Conservation (phyloP, 2,329 filamentous ascomycete species). For the Fusarium annulatum region DNA sequence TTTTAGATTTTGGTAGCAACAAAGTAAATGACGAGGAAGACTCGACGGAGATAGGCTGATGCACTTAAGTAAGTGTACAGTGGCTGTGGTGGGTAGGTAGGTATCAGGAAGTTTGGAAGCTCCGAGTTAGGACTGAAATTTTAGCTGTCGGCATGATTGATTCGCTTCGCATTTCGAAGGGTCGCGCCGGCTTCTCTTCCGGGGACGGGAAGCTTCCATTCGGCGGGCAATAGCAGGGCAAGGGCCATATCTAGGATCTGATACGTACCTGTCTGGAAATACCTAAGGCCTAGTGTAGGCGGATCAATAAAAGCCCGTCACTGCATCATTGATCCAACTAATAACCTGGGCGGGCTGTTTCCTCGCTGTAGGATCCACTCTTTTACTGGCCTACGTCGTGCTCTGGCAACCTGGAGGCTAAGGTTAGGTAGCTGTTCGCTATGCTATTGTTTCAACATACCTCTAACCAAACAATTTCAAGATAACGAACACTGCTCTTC, state of each 20-base stretch:
- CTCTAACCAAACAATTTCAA: conserved; percentile 33
- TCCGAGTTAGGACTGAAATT: conserved; percentile 46
- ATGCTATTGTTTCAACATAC: conserved; percentile 30
- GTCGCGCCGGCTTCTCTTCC: conserved; percentile 40
- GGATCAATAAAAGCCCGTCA: conserved; percentile 48
- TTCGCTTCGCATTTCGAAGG: conserved; percentile 27
- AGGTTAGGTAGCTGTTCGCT: conserved; percentile 33
- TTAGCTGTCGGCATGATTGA: conserved; percentile 45
- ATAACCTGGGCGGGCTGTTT: neutral
- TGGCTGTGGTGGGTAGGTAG: conserved; percentile 28
- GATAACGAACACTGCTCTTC: conserved; percentile 26
- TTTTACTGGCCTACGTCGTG: conserved; percentile 48
- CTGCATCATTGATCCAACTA: conserved; percentile 26
- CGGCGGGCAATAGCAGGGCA: conserved; percentile 1
- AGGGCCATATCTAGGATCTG: conserved; percentile 10
- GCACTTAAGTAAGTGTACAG: conserved; percentile 33
- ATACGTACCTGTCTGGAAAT: neutral
- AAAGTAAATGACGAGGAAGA: conserved; percentile 6
- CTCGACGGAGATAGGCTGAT: conserved; percentile 18
- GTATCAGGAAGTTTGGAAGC: conserved; percentile 44
- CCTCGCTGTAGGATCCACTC: conserved; percentile 22
- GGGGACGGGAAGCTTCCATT: conserved; percentile 38
- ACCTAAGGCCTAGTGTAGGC: conserved; percentile 1
- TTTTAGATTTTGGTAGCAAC: conserved; percentile 4
- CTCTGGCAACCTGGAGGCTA: conserved; percentile 52